phyloP scores from a whole-genome alignment of 2,329 filamentous ascomycete species.

The Elsinoe ampelina region DNA sequence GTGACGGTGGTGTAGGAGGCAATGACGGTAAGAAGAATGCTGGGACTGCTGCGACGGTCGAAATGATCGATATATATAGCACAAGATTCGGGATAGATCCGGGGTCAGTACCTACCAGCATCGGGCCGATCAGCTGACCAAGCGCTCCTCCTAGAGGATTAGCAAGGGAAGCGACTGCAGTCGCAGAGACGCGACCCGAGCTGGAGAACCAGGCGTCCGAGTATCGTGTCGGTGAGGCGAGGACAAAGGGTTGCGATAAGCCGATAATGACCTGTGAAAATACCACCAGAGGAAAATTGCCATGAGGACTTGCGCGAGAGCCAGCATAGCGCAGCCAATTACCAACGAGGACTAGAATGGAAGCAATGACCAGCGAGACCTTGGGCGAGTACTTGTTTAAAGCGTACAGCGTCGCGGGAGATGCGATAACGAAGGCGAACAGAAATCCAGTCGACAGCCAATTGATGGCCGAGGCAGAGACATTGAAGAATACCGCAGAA shows the following conservation, averaged over 20 bases:
- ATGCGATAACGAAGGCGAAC: conserved; percentile 67
- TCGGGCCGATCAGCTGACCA: conserved; percentile 76
- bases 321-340: conserved; percentile 63
- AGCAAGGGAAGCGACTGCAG: conserved; percentile 72
- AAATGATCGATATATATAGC: conserved; percentile 72
- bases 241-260: conserved; percentile 82
- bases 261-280: conserved; percentile 86
- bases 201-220: conserved; percentile 93
- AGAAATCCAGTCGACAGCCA: conserved; percentile 86
- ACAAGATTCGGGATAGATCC: conserved; percentile 69
- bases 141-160: conserved; percentile 86
- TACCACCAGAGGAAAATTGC: conserved; percentile 69
- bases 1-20: conserved; percentile 68
- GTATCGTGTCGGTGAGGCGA: conserved; percentile 81
- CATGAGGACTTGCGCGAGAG: conserved; percentile 28
- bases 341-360: conserved; percentile 64
- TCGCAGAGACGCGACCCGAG: conserved; percentile 73
- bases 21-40: conserved; percentile 69
- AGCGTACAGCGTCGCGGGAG: conserved; percentile 63
- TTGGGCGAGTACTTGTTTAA: conserved; percentile 71
- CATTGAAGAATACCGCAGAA: conserved; percentile 64
- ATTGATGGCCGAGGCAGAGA: conserved; percentile 70
- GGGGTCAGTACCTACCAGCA: conserved; percentile 53
- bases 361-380: conserved; percentile 62
- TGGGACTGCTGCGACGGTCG: conserved; percentile 58